These are phyloP conservation scores for Polymyxa betae DNA, from an alignment of 208 protist genomes.

Conservation along the genomic window DNA sequence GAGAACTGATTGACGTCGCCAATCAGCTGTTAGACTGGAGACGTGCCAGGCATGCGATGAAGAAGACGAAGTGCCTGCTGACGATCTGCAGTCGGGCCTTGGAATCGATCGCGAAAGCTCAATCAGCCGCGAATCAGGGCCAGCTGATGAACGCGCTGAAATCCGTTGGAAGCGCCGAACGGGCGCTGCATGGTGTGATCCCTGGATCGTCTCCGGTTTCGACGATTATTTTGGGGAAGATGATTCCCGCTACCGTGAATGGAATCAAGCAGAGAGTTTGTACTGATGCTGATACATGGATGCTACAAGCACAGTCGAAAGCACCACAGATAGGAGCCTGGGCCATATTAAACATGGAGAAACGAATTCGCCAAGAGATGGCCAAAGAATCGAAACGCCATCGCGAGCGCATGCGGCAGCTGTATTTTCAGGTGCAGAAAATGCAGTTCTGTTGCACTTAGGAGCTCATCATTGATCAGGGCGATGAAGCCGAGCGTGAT, in stretches of 20 bases:
- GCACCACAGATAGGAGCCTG: background rate
- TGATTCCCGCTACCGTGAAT: background rate
- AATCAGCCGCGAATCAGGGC: background rate
- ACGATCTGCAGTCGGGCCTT: no score
- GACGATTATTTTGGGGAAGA: background rate
- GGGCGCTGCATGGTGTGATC: no score
- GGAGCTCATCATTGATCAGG: background rate
- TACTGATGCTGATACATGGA: background rate
- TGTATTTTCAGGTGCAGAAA: background rate
- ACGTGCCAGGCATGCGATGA: no score
- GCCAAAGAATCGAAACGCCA: background rate
- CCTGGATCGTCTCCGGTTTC: no score
- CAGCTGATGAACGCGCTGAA: background rate
- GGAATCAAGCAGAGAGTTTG: background rate
- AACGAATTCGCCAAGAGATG: background rate
- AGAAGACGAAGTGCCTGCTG: no score
- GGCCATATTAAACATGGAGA: constrained; percentile 11
- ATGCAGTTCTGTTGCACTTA: background rate
- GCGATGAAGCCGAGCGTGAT: background rate
- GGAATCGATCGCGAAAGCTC: background rate
- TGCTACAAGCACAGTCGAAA: background rate
- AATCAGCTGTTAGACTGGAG: no score
- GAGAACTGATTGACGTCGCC: no score
- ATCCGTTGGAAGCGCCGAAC: no score
- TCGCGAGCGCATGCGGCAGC: background rate